Evolutionary conservation across 202 grass and related monocot genomes (phyloP).

Genomic region (Elaeis oleifera): DNA sequence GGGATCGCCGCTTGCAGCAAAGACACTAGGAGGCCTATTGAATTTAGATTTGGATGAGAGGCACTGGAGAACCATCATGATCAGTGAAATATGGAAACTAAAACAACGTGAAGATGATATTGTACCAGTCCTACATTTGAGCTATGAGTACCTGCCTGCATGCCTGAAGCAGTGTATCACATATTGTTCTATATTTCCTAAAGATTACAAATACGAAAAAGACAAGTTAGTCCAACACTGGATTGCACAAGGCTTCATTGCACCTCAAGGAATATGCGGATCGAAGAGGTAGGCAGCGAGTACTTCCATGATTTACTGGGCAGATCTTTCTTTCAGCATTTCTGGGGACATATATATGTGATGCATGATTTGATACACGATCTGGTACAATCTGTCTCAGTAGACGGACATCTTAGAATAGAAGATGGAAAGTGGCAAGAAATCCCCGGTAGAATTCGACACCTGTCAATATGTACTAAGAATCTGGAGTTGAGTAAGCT

Average conservation of each 20-base stretch:
- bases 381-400: constrained; percentile 22
- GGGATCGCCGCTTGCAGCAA: constrained; percentile 34
- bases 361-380: constrained; percentile 31
- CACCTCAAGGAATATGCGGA: background rate
- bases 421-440: constrained; percentile 1
- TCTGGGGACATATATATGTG: background rate
- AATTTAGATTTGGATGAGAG: background rate
- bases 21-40: constrained; percentile 21
- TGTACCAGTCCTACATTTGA: constrained; percentile 18
- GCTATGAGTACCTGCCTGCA: constrained; percentile 23
- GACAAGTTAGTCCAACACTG: constrained; percentile 23
- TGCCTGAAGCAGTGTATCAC: constrained; percentile 32
- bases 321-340: constrained; percentile 25
- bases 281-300: no score
- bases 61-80: constrained; percentile 30
- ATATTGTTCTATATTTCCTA: constrained; percentile 32
- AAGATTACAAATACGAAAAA: background rate
- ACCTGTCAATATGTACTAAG: constrained; percentile 22
- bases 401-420: constrained; percentile 10
- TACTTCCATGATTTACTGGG: constrained; percentile 12
- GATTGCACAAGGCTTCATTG: constrained; percentile 33
- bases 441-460: constrained; percentile 14
- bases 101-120: constrained; percentile 17
- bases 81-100: constrained; percentile 29
- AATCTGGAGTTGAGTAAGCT: constrained; percentile 11